A percentile compares a stretch with the other conserved stretches of the same genome.
These are phyloP conservation scores for Coelastrella sp. DNA, from an alignment of 139 green algal species.

Conservation along the genomic window DNA sequence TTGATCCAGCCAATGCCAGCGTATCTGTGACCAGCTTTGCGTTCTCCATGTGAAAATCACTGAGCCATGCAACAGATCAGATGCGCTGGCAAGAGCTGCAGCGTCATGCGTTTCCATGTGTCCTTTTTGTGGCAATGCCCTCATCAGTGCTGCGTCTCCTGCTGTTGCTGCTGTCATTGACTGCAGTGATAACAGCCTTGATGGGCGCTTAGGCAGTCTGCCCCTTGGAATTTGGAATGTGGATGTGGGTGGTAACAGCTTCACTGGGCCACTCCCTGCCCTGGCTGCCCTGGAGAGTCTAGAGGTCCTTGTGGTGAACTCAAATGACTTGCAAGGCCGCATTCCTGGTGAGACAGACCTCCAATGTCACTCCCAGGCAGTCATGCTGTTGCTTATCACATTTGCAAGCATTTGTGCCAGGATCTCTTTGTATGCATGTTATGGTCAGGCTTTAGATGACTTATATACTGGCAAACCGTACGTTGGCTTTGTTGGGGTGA, in stretches of 20 bases:
- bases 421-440: background rate
- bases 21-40: no score
- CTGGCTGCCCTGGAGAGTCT: background rate
- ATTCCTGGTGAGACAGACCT: background rate
- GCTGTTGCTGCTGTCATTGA: background rate
- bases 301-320: background rate
- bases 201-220: slow-evolving; percentile 1
- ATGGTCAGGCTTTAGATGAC: no score
- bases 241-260: background rate
- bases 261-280: background rate
- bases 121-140: no score
- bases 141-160: background rate
- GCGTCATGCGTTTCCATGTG: no score
- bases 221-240: background rate
- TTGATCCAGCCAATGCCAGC: no score
- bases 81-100: no score
- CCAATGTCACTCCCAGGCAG: background rate
- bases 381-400: background rate
- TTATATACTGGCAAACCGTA: no score
- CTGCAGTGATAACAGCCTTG: slow-evolving; percentile 12
- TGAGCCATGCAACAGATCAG: no score
- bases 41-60: no score
- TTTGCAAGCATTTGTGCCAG: background rate
- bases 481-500: no score
- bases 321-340: background rate